Percentiles rank a stretch among this genome's conserved stretches.
These are phyloP conservation scores for Hymenoscyphus scutula DNA, from an alignment of 2,329 filamentous ascomycete species.

Conservation along the genomic window DNA sequence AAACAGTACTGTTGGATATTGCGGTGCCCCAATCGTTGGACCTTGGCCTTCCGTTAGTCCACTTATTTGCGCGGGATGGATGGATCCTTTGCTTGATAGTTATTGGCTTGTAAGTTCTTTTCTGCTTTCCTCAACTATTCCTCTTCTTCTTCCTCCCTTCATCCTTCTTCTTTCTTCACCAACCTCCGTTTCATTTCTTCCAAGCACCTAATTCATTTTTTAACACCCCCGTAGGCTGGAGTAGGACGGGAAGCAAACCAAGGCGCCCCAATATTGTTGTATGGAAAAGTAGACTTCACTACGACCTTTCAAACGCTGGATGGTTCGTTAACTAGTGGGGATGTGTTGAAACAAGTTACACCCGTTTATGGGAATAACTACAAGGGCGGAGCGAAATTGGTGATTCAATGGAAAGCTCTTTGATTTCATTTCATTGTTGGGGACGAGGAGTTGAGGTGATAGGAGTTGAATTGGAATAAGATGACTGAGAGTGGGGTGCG, in stretches of 20 bases:
- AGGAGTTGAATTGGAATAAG: no score
- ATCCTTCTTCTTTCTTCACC: no score
- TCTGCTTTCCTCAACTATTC: no score
- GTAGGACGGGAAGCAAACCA: neutral
- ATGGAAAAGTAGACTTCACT: neutral
- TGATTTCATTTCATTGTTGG: no score
- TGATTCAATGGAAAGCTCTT: neutral
- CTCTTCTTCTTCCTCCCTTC: no score
- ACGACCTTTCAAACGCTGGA: neutral
- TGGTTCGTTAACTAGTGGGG: neutral
- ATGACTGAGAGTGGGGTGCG: no score
- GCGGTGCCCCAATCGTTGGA: neutral
- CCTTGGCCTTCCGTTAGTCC: neutral
- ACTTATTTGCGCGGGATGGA: neutral
- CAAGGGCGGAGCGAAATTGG: neutral
- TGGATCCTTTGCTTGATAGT: neutral
- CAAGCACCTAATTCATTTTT: no score
- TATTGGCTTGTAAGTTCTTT: neutral
- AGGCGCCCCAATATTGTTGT: neutral
- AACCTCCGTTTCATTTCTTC: no score
- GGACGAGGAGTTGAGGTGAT: no score
- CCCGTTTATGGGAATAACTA: neutral
- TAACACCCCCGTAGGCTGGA: neutral
- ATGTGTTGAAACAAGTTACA: neutral
- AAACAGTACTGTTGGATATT: neutral